These are phyloP conservation scores for Spatholobus suberectus DNA, from an alignment of 306 rosid genomes.

Conservation along the genomic window DNA sequence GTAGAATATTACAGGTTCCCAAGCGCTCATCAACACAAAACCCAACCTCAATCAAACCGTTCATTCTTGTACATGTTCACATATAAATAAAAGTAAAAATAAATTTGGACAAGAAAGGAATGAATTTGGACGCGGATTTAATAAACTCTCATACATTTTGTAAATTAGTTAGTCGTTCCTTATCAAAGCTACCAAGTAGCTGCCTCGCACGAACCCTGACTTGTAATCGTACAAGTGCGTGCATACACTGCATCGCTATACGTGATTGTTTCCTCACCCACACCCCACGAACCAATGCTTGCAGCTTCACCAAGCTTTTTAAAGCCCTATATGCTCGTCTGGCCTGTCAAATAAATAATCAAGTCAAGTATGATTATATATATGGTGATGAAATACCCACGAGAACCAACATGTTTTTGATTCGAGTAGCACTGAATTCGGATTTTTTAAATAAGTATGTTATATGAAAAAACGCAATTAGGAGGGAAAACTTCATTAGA, in stretches of 20 bases:
- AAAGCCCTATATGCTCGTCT: conserved; percentile 74
- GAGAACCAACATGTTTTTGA: no score
- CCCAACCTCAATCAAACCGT: not conserved
- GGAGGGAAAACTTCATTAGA: no score
- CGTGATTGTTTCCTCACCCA: conserved; percentile 70
- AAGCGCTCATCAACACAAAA: not conserved
- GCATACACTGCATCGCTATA: conserved; percentile 82
- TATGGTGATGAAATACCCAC: no score
- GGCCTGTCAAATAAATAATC: conserved; percentile 54
- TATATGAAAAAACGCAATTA: no score
- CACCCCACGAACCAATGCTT: conserved; percentile 84
- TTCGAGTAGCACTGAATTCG: no score
- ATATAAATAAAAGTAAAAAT: not conserved
- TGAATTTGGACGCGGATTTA: not conserved
- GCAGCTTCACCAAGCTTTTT: conserved; percentile 82
- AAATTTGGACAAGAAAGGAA: not conserved
- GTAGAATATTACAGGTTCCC: not conserved
- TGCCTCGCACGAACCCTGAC: conserved; percentile 80
- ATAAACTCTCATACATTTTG: not conserved
- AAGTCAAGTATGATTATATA: no score
- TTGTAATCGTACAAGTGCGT: conserved; percentile 69
- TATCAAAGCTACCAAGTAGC: conserved; percentile 44
- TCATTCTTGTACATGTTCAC: not conserved
- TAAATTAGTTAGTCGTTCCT: not conserved
- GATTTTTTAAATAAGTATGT: no score